phyloP scores from a whole-genome alignment of 176 grass and related monocot genomes.

The Aechmea fasciata region DNA sequence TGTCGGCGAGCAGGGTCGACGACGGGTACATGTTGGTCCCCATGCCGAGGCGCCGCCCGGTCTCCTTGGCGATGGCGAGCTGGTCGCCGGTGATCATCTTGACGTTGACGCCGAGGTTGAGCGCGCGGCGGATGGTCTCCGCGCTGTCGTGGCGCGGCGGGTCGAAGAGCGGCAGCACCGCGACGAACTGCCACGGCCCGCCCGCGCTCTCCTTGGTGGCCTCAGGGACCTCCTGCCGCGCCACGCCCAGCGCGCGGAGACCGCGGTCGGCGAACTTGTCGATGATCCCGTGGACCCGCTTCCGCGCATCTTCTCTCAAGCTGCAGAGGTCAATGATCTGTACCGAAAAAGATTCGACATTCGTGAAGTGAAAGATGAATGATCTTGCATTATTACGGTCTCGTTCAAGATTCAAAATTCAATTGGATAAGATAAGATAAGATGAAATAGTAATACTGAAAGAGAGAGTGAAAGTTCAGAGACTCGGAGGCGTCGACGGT shows the following conservation, averaged over 20 bases:
- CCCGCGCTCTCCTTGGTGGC: constrained; percentile 44
- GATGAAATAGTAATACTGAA: too few species aligned
- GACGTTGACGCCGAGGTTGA: constrained; percentile 74
- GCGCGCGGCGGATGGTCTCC: constrained; percentile 55
- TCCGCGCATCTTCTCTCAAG: constrained; percentile 28
- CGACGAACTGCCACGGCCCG: constrained; percentile 64
- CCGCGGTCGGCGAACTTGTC: constrained; percentile 51
- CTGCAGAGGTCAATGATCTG: constrained; percentile 67
- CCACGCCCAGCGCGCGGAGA: constrained; percentile 48
- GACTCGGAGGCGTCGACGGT: too few species aligned
- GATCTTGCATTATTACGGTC: neutral
- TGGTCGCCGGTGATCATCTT: constrained; percentile 97
- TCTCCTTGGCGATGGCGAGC: constrained; percentile 86
- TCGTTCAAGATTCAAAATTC: too few species aligned
- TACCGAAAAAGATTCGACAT: neutral
- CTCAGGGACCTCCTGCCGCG: constrained; percentile 49
- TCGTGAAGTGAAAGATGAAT: neutral
- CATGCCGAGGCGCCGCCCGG: constrained; percentile 58
- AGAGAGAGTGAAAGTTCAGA: too few species aligned
- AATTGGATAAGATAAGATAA: too few species aligned
- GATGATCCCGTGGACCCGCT: constrained; percentile 42
- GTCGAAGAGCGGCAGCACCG: constrained; percentile 65
- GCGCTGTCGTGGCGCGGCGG: constrained; percentile 73
- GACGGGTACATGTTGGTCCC: constrained; percentile 94
- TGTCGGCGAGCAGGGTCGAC: constrained; percentile 34